Conservation (phyloP, 805 yeast species). For the Brettanomyces bruxellensis region DNA sequence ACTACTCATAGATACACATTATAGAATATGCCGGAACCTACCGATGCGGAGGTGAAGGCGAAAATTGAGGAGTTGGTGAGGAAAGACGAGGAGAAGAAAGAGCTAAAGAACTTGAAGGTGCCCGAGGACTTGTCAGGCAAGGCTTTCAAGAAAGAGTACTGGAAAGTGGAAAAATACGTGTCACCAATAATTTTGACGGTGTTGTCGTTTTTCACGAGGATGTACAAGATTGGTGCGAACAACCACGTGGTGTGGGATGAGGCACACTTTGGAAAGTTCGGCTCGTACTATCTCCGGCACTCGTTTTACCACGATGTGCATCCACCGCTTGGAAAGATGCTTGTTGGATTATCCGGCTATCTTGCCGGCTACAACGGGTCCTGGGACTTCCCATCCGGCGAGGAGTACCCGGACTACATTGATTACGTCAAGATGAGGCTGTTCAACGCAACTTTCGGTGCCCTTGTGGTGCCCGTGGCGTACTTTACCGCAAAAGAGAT, state of each 20-base stretch:
- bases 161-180: slow-evolving; percentile 23
- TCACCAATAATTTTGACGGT: slow-evolving; percentile 61
- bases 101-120: background rate
- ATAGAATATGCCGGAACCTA: slow-evolving; percentile 1
- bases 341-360: slow-evolving; percentile 70
- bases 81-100: slow-evolving; percentile 5
- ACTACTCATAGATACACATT: too few relatives aligned
- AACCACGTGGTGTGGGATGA: slow-evolving; percentile 91
- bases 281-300: slow-evolving; percentile 68
- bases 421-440: slow-evolving; percentile 82
- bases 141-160: slow-evolving; percentile 6
- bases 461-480: slow-evolving; percentile 79
- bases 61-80: slow-evolving; percentile 21
- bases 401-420: slow-evolving; percentile 62
- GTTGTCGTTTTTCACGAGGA: slow-evolving; percentile 62
- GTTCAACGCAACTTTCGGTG: slow-evolving; percentile 78
- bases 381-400: slow-evolving; percentile 83
- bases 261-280: slow-evolving; percentile 90
- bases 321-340: slow-evolving; percentile 79
- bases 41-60: slow-evolving; percentile 25
- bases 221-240: slow-evolving; percentile 65
- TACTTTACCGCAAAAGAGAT: slow-evolving; percentile 72
- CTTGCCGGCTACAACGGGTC: slow-evolving; percentile 82
- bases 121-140: slow-evolving; percentile 11
- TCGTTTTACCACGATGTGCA: slow-evolving; percentile 83